These are phyloP conservation scores for Nepenthes alata DNA, from an alignment of 179 eudicot species.

Conservation along the genomic window DNA sequence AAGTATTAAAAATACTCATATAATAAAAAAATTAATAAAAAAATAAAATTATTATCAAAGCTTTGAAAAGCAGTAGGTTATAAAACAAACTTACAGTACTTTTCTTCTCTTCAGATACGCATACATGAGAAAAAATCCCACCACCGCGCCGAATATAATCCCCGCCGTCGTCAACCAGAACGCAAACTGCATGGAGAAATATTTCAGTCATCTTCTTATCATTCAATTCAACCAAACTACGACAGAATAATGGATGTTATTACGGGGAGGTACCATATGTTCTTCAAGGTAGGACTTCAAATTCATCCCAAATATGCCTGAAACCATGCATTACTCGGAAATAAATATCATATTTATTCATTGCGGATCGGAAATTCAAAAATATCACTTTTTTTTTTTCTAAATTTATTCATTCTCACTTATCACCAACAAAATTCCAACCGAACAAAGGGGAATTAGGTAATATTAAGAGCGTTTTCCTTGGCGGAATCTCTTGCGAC, in stretches of 20 bases:
- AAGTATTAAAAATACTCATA: fast-evolving
- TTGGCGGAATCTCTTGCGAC: too few species aligned
- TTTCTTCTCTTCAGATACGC: conserved; percentile 70
- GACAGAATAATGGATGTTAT: neutral
- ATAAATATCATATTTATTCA: too few species aligned
- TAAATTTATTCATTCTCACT: too few species aligned
- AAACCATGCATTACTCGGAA: too few species aligned
- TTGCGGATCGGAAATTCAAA: too few species aligned
- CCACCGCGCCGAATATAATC: conserved; percentile 61
- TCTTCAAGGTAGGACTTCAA: conserved; percentile 93
- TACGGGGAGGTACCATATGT: conserved; percentile 45
- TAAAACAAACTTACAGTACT: conserved; percentile 27
- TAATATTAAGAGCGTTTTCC: too few species aligned
- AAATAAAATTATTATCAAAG: neutral
- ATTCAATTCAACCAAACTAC: neutral
- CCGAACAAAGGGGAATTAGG: too few species aligned
- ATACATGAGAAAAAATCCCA: conserved; percentile 74
- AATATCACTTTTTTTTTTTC: too few species aligned
- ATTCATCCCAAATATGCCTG: conserved; percentile 99
- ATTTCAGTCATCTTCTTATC: neutral
- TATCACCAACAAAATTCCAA: too few species aligned
- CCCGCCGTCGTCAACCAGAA: conserved; percentile 94
- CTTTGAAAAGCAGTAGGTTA: too few species aligned
- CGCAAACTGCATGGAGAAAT: conserved; percentile 49
- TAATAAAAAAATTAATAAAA: too few species aligned